A percentile compares a stretch with the other conserved stretches of the same genome.
phyloP scores from a whole-genome alignment of 192 early-diverging fungal genomes.

The Podila epigama region DNA sequence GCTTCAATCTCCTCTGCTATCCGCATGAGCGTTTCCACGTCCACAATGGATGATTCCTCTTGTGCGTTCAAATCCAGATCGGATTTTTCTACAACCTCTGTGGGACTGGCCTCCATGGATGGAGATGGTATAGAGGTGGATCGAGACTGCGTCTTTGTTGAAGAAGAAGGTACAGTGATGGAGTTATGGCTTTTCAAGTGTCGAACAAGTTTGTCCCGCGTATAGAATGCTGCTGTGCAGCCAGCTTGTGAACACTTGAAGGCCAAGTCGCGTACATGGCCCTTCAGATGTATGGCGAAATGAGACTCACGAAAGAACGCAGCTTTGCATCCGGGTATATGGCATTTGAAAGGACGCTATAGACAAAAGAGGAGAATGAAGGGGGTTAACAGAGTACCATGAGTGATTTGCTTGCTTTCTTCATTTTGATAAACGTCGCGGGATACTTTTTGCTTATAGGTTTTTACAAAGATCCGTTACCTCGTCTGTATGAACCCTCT shows the following conservation, averaged over 20 bases:
- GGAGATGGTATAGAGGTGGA: background rate
- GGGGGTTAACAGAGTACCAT: background rate
- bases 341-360: constrained; percentile 54
- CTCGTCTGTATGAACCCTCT: constrained; percentile 48
- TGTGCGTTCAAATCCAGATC: background rate
- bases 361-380: background rate
- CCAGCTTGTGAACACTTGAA: constrained; percentile 28
- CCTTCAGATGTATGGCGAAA: constrained; percentile 31
- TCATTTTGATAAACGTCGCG: background rate
- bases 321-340: constrained; percentile 35
- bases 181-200: constrained; percentile 38
- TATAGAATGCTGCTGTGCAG: constrained; percentile 41
- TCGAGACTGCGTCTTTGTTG: background rate
- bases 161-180: constrained; percentile 2
- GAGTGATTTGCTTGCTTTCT: background rate
- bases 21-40: background rate
- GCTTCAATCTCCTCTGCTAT: constrained; percentile 26
- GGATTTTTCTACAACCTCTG: background rate
- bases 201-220: constrained; percentile 43
- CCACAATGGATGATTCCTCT: background rate
- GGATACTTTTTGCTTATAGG: too few relatives aligned
- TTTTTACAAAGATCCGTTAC: constrained; percentile 20
- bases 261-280: constrained; percentile 26
- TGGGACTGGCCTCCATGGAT: background rate
- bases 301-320: constrained; percentile 44